A percentile compares a stretch with the other conserved stretches of the same genome.
Conservation (phyloP, 306 rosid species). For the cucumber (Cucumis sativus) region DNA sequence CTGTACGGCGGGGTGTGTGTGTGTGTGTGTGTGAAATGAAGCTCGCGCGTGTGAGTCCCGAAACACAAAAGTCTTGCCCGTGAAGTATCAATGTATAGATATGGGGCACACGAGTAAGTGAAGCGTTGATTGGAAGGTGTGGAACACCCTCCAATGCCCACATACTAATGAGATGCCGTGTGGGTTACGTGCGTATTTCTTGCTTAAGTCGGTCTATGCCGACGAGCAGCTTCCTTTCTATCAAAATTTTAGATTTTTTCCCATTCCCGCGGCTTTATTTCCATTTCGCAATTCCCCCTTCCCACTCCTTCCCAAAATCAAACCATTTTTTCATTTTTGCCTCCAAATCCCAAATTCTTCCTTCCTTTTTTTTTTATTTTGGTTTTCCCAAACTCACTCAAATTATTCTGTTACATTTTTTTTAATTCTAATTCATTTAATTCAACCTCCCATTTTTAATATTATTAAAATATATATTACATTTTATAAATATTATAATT, state of each 20-base stretch:
- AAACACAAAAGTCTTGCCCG: constrained; percentile 37
- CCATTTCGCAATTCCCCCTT: constrained; percentile 7
- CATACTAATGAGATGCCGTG: not conserved
- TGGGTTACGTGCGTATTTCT: not conserved
- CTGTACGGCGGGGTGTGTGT: constrained; percentile 40
- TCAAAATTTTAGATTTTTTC: constrained; percentile 20
- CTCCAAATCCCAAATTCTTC: not conserved
- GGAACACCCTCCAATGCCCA: not conserved
- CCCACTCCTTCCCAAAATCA: not conserved
- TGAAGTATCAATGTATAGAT: constrained; percentile 27
- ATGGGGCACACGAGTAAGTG: constrained; percentile 8
- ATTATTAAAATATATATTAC: too few relatives aligned
- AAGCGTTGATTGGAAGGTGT: not conserved
- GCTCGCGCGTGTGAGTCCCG: constrained; percentile 34
- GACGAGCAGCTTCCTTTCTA: constrained; percentile 18
- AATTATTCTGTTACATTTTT: too few relatives aligned
- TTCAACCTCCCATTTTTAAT: too few relatives aligned
- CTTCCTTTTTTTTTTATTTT: too few relatives aligned
- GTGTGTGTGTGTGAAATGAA: constrained; percentile 1
- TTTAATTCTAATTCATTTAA: too few relatives aligned
- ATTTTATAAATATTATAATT: too few relatives aligned
- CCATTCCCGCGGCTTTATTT: constrained; percentile 14
- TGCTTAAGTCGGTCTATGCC: constrained; percentile 13
- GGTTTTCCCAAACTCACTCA: too few relatives aligned
- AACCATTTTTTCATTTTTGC: not conserved